Percentiles rank a stretch among this genome's conserved stretches.
phyloP scores from a whole-genome alignment of 129 eudicot genomes.

The Apium graveolens region DNA sequence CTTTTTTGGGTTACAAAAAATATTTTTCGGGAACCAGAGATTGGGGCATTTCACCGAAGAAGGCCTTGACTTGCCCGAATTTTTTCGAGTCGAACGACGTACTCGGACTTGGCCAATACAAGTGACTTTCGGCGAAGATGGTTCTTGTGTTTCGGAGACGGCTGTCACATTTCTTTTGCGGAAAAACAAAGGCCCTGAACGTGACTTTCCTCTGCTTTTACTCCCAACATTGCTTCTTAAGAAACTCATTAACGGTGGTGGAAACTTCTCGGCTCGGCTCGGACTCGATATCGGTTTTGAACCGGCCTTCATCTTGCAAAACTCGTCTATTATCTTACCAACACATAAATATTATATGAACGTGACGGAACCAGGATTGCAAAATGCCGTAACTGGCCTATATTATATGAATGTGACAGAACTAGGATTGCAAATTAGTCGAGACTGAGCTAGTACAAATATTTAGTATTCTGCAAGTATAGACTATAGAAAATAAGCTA shows the following conservation, averaged over 20 bases:
- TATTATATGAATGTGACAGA: too few species aligned
- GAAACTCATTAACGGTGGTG: constrained; percentile 59
- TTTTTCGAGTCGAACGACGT: constrained; percentile 24
- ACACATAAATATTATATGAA: too few species aligned
- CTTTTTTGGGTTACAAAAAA: constrained; percentile 2
- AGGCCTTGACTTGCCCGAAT: background rate
- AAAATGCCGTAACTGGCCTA: too few species aligned
- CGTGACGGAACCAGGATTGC: background rate
- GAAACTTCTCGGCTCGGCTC: constrained; percentile 45
- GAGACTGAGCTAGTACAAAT: too few species aligned
- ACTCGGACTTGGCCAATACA: constrained; percentile 81
- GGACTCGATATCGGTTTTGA: constrained; percentile 61
- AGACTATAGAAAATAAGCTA: background rate
- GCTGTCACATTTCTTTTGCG: constrained; percentile 14
- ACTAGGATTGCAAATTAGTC: too few species aligned
- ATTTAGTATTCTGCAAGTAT: too few species aligned
- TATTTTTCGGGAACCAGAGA: constrained; percentile 16
- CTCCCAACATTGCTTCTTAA: constrained; percentile 45
- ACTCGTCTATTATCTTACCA: background rate
- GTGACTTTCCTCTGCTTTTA: constrained; percentile 46
- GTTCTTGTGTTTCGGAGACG: constrained; percentile 35
- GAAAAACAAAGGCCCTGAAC: constrained; percentile 36
- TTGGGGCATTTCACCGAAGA: constrained; percentile 8
- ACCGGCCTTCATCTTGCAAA: constrained; percentile 22
- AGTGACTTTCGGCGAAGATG: constrained; percentile 86